Conservation (phyloP, 108 stramenopile genomes). For the Skeletonema grethae region DNA sequence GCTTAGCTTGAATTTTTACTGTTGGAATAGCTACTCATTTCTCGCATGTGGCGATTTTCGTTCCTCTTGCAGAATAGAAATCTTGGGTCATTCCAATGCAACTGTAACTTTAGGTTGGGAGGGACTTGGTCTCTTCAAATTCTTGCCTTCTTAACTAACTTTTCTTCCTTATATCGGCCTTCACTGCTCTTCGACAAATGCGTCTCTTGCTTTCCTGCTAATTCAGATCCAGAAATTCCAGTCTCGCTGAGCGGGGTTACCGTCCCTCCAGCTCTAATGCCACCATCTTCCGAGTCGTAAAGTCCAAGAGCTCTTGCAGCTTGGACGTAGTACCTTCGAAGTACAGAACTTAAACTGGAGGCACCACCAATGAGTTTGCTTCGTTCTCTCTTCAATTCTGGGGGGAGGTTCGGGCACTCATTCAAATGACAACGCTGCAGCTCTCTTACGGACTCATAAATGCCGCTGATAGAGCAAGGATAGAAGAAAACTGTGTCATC, state of each 20-base stretch:
- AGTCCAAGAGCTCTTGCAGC: constrained; percentile 80
- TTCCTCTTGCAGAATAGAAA: no score
- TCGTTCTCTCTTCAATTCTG: constrained; percentile 45
- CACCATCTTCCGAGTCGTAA: constrained; percentile 64
- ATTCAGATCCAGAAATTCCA: not conserved
- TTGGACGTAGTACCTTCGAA: constrained; percentile 80
- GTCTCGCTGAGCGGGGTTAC: not conserved
- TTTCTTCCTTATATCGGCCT: not conserved
- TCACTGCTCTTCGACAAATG: not conserved
- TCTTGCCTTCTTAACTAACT: not conserved
- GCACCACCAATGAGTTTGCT: constrained; percentile 50
- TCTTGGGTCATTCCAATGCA: not conserved
- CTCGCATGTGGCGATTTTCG: no score
- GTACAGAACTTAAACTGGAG: constrained; percentile 75
- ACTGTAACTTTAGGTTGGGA: no score
- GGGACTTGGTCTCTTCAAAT: not conserved
- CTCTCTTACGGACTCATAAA: constrained; percentile 83
- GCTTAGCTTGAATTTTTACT: not conserved
- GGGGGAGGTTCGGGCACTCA: constrained; percentile 62
- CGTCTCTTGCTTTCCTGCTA: not conserved
- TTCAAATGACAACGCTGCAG: constrained; percentile 82
- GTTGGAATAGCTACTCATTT: no score
- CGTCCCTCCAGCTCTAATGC: constrained; percentile 67
- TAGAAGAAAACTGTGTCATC: constrained; percentile 69
- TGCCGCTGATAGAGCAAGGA: constrained; percentile 77